phyloP scores from a whole-genome alignment of 2,329 filamentous ascomycete species.

The Penicillium sp. region DNA sequence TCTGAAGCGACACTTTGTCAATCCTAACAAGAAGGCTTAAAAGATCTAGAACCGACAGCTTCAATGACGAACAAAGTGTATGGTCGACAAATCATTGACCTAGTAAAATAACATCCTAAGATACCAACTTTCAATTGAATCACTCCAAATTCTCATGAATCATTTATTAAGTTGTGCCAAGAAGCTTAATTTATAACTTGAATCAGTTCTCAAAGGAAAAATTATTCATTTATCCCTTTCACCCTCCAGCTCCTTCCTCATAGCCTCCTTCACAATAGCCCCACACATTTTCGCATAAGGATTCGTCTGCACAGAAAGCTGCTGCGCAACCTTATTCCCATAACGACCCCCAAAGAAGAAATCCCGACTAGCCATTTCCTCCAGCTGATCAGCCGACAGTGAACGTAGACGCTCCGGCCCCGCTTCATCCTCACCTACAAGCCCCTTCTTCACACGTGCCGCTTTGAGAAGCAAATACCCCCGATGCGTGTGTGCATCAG shows the following conservation, averaged over 20 bases:
- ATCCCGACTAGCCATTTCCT: slow-evolving; percentile 56
- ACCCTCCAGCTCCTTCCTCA: slow-evolving; percentile 53
- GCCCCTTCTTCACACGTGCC: slow-evolving; percentile 27
- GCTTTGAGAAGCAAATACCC: slow-evolving; percentile 47
- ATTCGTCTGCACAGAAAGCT: slow-evolving; percentile 60
- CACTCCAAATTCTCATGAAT: not conserved
- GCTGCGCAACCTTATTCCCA: slow-evolving; percentile 57
- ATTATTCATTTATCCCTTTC: not conserved
- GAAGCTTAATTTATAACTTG: too few relatives aligned
- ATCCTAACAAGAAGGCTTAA: slow-evolving; percentile 45
- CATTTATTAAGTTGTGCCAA: too few relatives aligned
- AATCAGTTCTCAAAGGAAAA: too few relatives aligned
- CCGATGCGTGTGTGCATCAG: slow-evolving; percentile 57
- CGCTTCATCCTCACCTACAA: not conserved
- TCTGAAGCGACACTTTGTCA: slow-evolving; percentile 62
- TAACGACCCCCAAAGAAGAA: slow-evolving; percentile 56
- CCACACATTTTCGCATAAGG: slow-evolving; percentile 64
- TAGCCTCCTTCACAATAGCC: slow-evolving; percentile 60
- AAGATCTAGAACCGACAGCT: not conserved
- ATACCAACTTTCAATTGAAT: not conserved
- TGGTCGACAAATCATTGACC: not conserved
- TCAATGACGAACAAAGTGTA: not conserved
- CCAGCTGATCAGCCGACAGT: slow-evolving; percentile 43
- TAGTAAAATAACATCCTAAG: not conserved
- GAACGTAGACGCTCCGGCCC: slow-evolving; percentile 35